Base-by-base conservation (phyloP, 78 protist species). In the Dictyostelium capitatum region DNA sequence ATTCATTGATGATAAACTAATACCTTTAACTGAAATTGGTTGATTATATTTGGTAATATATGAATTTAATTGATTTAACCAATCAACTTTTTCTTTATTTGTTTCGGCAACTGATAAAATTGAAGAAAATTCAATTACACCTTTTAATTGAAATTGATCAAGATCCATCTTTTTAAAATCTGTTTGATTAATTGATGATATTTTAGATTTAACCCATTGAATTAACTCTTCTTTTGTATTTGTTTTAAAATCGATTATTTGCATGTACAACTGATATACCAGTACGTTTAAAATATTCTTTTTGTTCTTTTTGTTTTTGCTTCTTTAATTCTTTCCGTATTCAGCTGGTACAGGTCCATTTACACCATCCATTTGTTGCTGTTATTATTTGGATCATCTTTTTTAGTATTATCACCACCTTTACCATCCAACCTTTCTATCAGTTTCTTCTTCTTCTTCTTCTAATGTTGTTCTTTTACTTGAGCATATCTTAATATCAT, bases 401-500 rank as follows among this genome's bases (percentile, higher is more conserved):
- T 12, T 47, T 54, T 53, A 32, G 30, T 25, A 53, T 28, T 3
- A 14, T 64, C 3, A 28, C 28, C 25, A 54, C 17, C 70, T 19
- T 12, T 9, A 4, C 11, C 17, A 19, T 20, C 80, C 72, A 9
- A 28, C 82, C 8, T 37, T 23, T 59, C 69, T 59, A 59, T 59
- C 69, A 37, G 46, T 19, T 72, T 46, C 82, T n/a, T n/a, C n/a
- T n/a, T 72, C 48, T 72, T 72, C 79, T 46, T 78, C 83, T 78
- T 78, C 83, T 37, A 53, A 50, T 10, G 65, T 78, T 53, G 83
- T 59, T 64, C 83, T 54, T 47, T 77, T 87, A 64, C 92, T 54
- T 48, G 92, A 12, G 83, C 92, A 37, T 75, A 77, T 28, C 92
- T 20, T 20, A 87, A 50, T 20, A 87, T 87, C 47, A 87, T 43